Base-by-base conservation (phyloP, 371 early-diverging fungal genomes). In the Mortierella sp. region DNA sequence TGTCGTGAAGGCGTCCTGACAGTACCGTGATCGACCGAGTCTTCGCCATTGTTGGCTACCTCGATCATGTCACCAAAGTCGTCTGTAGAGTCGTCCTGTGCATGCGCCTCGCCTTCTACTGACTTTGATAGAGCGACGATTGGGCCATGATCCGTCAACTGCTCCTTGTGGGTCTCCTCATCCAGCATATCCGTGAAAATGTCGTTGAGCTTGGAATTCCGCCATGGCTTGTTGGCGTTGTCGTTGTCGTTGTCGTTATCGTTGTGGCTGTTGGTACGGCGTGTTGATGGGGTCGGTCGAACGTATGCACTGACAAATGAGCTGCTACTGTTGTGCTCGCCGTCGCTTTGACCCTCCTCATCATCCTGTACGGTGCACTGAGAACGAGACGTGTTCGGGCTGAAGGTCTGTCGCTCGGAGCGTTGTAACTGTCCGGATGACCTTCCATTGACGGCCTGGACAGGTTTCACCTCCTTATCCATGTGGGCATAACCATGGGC, bases 401-500 rank as follows among this genome's bases (percentile, higher is more conserved):
- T 45, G 1, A 48, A 48, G 37, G 50, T 29, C 9, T 24, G 31
- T 26, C 40, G 55, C 22, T 68, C 75, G 13, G 64, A n/a, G 31
- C 34, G 31, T 16, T 64, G 45, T 19, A 22, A 41, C 29, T 40
- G 65, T 26, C 45, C 22, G 39, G 52, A n/a, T 45, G 45, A 34
- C 29, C 53, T 43, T 45, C 44, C 63, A 63, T 34, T 22, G n/a
- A 22, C 41, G 22, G 63, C n/a, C 4, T 19, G 2, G 43, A n/a
- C 31, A 16, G 47, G 14, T 37, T 29, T 22, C 37, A 34, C 65
- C 10, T 55, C 24, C 26, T 65, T 70, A 22, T 66, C 70, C 79
- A 79, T 79, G 79, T 79, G 68, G 45, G 64, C 79, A 50, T 79
- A 66, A 66, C 79, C 79, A 79, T 73, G 79, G 66, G 66, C 37